Percentiles rank a stretch among this genome's conserved stretches.
Evolutionary conservation across 495 filamentous ascomycete genomes (phyloP).

Genomic region (Lichina pygmaea): DNA sequence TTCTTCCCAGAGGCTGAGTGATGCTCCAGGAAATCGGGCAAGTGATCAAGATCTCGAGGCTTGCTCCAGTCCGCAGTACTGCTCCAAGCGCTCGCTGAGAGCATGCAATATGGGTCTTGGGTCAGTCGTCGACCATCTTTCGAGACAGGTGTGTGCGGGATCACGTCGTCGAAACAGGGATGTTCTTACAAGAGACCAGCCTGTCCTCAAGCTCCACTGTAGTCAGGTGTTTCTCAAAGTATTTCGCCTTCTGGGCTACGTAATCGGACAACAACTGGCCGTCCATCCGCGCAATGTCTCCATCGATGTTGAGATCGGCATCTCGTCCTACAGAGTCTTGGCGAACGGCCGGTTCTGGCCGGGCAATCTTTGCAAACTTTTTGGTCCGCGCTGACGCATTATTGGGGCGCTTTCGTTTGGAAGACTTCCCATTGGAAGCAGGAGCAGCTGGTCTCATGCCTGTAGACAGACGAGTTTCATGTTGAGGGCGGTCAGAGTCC

Average conservation of each 20-base stretch:
- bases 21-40: conserved; percentile 51
- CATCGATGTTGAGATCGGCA: neutral
- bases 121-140: too few species aligned
- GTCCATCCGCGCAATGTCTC: conserved; percentile 17
- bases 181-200: conserved; percentile 43
- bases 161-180: neutral
- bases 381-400: conserved; percentile 7
- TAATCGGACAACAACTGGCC: conserved; percentile 63
- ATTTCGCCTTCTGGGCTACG: conserved; percentile 45
- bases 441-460: conserved; percentile 7
- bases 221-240: conserved; percentile 56
- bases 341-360: too few species aligned
- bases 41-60: conserved; percentile 32
- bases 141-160: too few species aligned
- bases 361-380: neutral
- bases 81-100: conserved; percentile 24
- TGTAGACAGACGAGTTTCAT: conserved; percentile 5
- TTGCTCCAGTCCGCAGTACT: conserved; percentile 52
- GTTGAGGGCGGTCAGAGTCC: conserved; percentile 5
- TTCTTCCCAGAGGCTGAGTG: conserved; percentile 15
- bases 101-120: neutral
- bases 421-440: neutral
- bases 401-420: conserved; percentile 27
- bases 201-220: conserved; percentile 59
- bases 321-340: too few species aligned